Base-by-base conservation (phyloP, 495 filamentous ascomycete genomes). In the Cercophora samala region DNA sequence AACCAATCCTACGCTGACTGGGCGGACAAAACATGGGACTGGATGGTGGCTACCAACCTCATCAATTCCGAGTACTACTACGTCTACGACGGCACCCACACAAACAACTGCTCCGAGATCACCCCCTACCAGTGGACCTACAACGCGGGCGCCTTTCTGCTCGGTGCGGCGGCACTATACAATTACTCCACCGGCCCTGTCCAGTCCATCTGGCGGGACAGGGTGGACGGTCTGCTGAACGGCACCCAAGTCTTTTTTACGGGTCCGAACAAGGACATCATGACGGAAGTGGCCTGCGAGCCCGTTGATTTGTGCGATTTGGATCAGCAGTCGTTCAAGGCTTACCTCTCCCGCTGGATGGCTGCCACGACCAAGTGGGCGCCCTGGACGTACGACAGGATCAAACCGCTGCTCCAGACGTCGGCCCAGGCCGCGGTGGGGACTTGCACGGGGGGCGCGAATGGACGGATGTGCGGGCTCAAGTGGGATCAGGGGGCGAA, bases 321-420 rank as follows among this genome's bases (percentile, higher is more conserved):
- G 63, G 91, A 94, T 76, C 89, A 92, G 72, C 86, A 88, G 61
- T 86, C 87, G 24, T 95, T 96, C 84, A 94, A 94, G 73, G 90
- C 90, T 4, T 90, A 92, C 69, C 81, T 93, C 8, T 80, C 89
- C 6, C 85, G 88, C 5, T 94, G 91, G 90, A 85, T 97, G 79
- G 87, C 89, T 1, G 83, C 86, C 6, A 86, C 88, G 5, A 87
- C 87, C 0, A 87, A 92, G 66, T 83, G 93, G 79, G 87, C 85
- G 5, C 89, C 89, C 4, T 89, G 84, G 71, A 91, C 88, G 2
- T 81, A 76, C 55, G 68, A 79, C 53, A 72, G 76, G 13, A 87
- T 96, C 73, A 84, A 89, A 74, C 85, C 86, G 0, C 80, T 86
- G 58, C 80, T 96, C 11, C 74, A 78, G 53, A 81, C 84, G 2